A percentile compares a stretch with the other conserved stretches of the same genome.
Conservation (phyloP, 1,284 basidiomycete genomes). For the Ceratobasidium sp. region DNA sequence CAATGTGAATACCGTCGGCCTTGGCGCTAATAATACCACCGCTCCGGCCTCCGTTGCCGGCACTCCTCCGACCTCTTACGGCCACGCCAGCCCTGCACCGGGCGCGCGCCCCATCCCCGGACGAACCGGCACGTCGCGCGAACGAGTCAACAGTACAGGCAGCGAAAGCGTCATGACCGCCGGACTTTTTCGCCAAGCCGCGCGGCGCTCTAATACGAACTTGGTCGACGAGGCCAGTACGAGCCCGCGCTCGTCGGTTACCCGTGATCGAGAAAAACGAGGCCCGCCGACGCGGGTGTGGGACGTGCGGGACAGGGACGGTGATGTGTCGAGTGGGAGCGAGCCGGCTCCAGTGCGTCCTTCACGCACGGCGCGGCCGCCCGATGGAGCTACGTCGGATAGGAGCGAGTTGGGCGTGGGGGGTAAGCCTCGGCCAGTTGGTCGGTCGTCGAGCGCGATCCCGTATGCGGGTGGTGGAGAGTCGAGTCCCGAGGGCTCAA, state of each 20-base stretch:
- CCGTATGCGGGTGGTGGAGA: background rate
- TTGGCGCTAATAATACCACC: conserved; percentile 5
- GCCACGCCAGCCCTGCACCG: background rate
- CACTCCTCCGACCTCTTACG: conserved; percentile 5
- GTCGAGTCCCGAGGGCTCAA: background rate
- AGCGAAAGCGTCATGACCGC: conserved; percentile 36
- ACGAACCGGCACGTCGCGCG: background rate
- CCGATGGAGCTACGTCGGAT: background rate
- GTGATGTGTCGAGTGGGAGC: background rate
- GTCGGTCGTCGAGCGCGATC: conserved; percentile 1
- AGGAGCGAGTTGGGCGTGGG: background rate
- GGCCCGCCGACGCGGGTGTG: conserved; percentile 20
- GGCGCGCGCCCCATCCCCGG: background rate
- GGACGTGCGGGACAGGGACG: background rate
- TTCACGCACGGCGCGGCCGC: background rate
- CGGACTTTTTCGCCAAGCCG: conserved; percentile 22
- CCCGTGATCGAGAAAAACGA: conserved; percentile 3
- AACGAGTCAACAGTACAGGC: conserved; percentile 29
- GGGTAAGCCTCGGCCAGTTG: background rate
- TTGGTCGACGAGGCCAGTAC: conserved; percentile 18
- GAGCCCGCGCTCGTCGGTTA: background rate
- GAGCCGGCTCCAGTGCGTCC: conserved; percentile 6
- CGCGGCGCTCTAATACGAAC: conserved; percentile 22
- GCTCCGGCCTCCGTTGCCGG: background rate
- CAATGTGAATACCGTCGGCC: background rate